Conservation (phyloP, 192 early-diverging fungal species). For the Backusella liffmaniae region DNA sequence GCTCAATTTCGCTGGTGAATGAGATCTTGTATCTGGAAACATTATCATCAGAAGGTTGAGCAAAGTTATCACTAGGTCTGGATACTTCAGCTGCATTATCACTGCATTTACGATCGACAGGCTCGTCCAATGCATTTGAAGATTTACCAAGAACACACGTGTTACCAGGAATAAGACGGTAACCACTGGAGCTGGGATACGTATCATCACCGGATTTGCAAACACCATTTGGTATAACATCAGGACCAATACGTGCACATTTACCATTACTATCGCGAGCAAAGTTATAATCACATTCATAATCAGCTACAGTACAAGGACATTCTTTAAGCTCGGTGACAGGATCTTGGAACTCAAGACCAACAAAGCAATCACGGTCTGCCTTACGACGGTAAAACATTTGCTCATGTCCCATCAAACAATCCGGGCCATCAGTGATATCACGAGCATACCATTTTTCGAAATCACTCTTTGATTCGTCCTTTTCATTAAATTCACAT, state of each 20-base stretch:
- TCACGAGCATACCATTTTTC: conserved; percentile 72
- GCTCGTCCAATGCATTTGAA: conserved; percentile 52
- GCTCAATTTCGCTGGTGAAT: conserved; percentile 51
- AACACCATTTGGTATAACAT: conserved; percentile 55
- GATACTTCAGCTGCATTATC: conserved; percentile 28
- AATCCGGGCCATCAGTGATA: conserved; percentile 56
- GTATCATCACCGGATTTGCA: conserved; percentile 62
- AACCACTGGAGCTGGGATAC: conserved; percentile 78
- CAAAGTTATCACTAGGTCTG: conserved; percentile 22
- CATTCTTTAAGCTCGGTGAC: conserved; percentile 61
- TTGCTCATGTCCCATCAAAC: conserved; percentile 79
- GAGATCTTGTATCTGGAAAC: conserved; percentile 16
- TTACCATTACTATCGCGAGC: conserved; percentile 41
- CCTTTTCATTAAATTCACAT: conserved; percentile 60
- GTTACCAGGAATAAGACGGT: conserved; percentile 83
- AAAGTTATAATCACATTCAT: conserved; percentile 93
- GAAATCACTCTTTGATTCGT: conserved; percentile 64
- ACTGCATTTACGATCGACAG: conserved; percentile 41
- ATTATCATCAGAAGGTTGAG: conserved; percentile 25
- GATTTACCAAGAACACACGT: conserved; percentile 54
- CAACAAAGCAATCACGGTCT: conserved; percentile 75
- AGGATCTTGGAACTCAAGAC: conserved; percentile 57
- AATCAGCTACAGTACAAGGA: conserved; percentile 79
- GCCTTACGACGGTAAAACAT: conserved; percentile 77
- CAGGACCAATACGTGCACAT: conserved; percentile 60